Evolutionary conservation across 768 basidiomycete genomes (phyloP), one percentile per base, ranked within the genome.

Genomic region (Russula earlei): DNA sequence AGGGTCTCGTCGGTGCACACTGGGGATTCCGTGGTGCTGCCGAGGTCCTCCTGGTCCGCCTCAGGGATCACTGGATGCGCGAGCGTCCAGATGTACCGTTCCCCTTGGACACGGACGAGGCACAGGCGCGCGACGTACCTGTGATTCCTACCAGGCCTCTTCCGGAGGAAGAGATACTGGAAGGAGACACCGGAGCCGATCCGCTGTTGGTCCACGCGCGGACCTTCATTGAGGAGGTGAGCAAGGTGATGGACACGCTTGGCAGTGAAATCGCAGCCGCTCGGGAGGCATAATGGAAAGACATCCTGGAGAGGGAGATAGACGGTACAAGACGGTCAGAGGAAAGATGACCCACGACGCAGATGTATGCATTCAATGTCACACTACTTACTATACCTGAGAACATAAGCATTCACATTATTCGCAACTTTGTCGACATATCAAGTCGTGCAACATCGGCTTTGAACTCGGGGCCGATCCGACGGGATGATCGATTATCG

Each of bases 1-100:
- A 69, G 55, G 67, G 62, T 11, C 60, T 66, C 27, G 46, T 65
- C 44, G 58, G 61, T 37, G 54, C 64, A 34, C 68, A 69, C 49
- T 69, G 68, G 68, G 61, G 50, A 24, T 64, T 63, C 49, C 58
- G 63, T 8, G 58, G 62, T 17, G 60, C 61, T 0, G 40, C 65
- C 24, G 68, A 69, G 59, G 62, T 64, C 37, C 54, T 63, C 20
- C 37, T 69, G 24, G 46, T 63, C 22, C 58, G 61, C 47, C 58
- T 69, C 19, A 60, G 64, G 45, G 53, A 44, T 22, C 62, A 64
- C 50, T 69, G 68, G 68, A 49, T 64, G 54, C 45, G 52, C 49
- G 55, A 61, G 65, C 62, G 65, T 43, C 59, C 65, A 5, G 64
- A 65, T 38, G 60, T 65, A 7, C 49, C 56, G 27, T 66, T 65